A percentile compares a stretch with the other conserved stretches of the same genome.
Conservation (phyloP, 2,329 filamentous ascomycete species). For the Dactylellina sp. region DNA sequence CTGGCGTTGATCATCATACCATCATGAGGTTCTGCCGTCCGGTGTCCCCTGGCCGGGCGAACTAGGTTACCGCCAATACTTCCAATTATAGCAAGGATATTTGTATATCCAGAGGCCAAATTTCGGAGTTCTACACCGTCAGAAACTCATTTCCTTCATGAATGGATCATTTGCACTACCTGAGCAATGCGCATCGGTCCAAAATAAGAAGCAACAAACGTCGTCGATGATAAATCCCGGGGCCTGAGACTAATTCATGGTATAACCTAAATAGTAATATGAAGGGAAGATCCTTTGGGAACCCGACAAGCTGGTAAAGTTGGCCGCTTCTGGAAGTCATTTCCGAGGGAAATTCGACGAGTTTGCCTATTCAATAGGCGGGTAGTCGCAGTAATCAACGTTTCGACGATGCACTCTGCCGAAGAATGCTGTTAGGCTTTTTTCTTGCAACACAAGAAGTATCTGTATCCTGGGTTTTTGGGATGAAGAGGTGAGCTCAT, state of each 20-base stretch:
- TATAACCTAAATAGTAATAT: constrained; percentile 8
- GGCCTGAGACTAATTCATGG: not conserved
- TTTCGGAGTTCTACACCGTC: constrained; percentile 26
- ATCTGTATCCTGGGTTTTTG: constrained; percentile 36
- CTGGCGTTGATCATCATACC: constrained; percentile 15
- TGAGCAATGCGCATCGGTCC: constrained; percentile 18
- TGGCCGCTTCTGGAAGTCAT: constrained; percentile 54
- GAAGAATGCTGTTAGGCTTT: constrained; percentile 38
- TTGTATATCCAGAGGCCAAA: not conserved
- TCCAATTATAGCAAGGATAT: constrained; percentile 5
- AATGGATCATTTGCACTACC: constrained; percentile 17
- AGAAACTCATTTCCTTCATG: constrained; percentile 16
- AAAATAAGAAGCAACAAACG: constrained; percentile 10
- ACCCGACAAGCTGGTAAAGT: constrained; percentile 35
- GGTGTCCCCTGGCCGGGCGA: constrained; percentile 18
- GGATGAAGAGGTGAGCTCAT: constrained; percentile 36
- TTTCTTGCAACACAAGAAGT: constrained; percentile 48
- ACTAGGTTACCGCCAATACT: constrained; percentile 12
- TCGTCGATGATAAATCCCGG: not conserved
- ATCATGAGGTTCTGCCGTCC: constrained; percentile 20
- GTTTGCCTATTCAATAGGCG: constrained; percentile 41
- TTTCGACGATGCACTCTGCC: constrained; percentile 45
- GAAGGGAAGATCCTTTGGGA: not conserved
- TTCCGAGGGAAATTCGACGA: constrained; percentile 51
- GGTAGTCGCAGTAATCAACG: constrained; percentile 35